A percentile compares a stretch with the other conserved stretches of the same genome.
These are phyloP conservation scores for Tetrastigma voinierianum DNA, from an alignment of 164 flowering plant genomes.

Conservation along the genomic window DNA sequence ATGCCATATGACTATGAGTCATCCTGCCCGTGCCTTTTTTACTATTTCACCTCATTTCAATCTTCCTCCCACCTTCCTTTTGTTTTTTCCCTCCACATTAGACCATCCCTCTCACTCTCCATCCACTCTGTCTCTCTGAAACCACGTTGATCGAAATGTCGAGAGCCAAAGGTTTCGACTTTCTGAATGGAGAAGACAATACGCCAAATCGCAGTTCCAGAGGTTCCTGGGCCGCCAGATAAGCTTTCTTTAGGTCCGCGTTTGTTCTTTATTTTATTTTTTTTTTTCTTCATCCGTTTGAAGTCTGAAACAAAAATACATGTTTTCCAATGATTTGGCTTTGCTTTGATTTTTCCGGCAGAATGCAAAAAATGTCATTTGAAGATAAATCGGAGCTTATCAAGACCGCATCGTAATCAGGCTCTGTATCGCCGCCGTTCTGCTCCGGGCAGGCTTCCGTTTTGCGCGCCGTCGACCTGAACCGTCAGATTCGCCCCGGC, in stretches of 20 bases:
- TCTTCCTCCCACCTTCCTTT: not conserved
- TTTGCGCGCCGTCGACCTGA: conserved; percentile 34
- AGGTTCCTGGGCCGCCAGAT: conserved; percentile 33
- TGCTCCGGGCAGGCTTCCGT: conserved; percentile 5
- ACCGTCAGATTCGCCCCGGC: conserved; percentile 9
- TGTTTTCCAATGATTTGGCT: not conserved
- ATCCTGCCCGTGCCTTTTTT: no score
- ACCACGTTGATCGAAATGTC: no score
- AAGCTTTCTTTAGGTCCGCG: conserved; percentile 46
- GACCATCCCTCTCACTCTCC: not conserved
- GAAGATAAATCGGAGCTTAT: conserved; percentile 58
- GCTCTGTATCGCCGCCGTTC: not conserved
- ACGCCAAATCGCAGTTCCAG: conserved; percentile 25
- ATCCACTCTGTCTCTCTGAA: no score
- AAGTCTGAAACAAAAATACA: no score
- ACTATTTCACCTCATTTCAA: no score
- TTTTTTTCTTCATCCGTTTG: not conserved
- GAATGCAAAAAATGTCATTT: conserved; percentile 52
- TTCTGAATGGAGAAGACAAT: conserved; percentile 46
- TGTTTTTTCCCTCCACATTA: not conserved
- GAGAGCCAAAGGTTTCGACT: conserved; percentile 52
- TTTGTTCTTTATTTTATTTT: not conserved
- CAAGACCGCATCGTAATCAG: conserved; percentile 42
- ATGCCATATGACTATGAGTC: no score
- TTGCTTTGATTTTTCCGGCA: conserved; percentile 7